Base-by-base conservation (phyloP, 1,284 basidiomycete species). In the Lentinus polychrous region DNA sequence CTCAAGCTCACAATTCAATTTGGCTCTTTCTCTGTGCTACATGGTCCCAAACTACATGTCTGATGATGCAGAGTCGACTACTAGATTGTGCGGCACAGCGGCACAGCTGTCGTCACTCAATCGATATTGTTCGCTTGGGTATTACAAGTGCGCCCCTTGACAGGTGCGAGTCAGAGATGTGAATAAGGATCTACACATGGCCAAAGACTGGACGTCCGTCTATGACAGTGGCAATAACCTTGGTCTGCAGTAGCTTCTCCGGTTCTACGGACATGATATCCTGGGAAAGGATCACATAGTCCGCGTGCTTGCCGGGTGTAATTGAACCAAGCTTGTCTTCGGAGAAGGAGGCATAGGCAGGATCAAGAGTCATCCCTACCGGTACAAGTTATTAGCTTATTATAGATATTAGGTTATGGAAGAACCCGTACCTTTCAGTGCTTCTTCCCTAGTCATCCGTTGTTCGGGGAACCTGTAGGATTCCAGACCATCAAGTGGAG, bases 341-440 rank as follows among this genome's bases (percentile, higher is more conserved):
- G 1, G 82, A 82, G 66, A 94, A 94, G 0, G 89, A 87, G 8
- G 92, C 91, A 62, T 86, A 93, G 0, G 93, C 91, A 1, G 89
- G 78, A 56, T 90, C 85, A 35, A 88, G 76, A 0, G 86, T 89
- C 71, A 87, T 81, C 10, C 83, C 75, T 76, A 53, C 45, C 36
- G 24, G 46, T 20, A 24, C 36, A 20, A 22, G 37, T 27, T 22
- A 6, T 34, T 15, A 14, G 18, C 27, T 11, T 24, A 24, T 23
- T 44, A 47, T 31, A 36, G 42, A 37, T 43, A 12, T 20, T 32
- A 35, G 14, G 20, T 24, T 18, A 31, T 23, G 38, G 33, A 15
- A 12, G 31, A 34, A 34, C 20, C 32, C 60, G 10, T 54, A 78
- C 83, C 84, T 74, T 77, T 72, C 31, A 87, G 66, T 39, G 84